Base-by-base conservation (phyloP, 441 rosid genomes). In the Pelargonium fulgidum region DNA sequence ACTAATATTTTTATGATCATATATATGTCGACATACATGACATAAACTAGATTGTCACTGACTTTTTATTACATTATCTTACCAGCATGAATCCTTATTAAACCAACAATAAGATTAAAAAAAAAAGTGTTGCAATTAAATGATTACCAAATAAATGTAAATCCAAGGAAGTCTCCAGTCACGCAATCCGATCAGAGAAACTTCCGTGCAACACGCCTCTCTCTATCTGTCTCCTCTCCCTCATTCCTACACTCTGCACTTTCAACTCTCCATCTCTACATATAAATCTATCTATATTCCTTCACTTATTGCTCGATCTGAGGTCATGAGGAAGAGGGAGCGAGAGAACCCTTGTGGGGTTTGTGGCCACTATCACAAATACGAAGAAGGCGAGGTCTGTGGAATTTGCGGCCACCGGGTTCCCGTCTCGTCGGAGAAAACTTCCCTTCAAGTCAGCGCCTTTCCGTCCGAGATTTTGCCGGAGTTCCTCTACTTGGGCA, bases 331-430 rank as follows among this genome's bases (percentile, higher is more conserved):
- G 89, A 93, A 93, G 86, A 83, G 99, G 77, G 97, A 89, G 78
- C 84, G 99, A 72, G 99, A 93, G 73, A 93, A 93, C 75, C 96
- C 99, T 6, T 93, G 97, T 66, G 93, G 90, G 64, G 82, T 93
- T 65, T 93, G 97, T 65, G 97, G 97, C 16, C 97, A 93, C 81
- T 91, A 91, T 74, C 97, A 93, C 86, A 91, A 93, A 84, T 93
- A 87, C 83, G 99, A 93, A 79, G 95, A 88, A 78, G 99, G 99
- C 0, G 97, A 93, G 78, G 93, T 91, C 14, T 91, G 99, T 16
- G 96, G 93, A 68, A 75, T 88, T 76, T 93, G 97, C 73, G 99
- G 97, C 68, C 99, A 93, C 76, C 83, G 95, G 44, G 80, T 85
- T 65, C 84, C 88, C 13, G 84, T 66, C 9, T 54, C 86, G 45